Conservation (phyloP, 208 protist genomes). For the Polymyxa betae region DNA sequence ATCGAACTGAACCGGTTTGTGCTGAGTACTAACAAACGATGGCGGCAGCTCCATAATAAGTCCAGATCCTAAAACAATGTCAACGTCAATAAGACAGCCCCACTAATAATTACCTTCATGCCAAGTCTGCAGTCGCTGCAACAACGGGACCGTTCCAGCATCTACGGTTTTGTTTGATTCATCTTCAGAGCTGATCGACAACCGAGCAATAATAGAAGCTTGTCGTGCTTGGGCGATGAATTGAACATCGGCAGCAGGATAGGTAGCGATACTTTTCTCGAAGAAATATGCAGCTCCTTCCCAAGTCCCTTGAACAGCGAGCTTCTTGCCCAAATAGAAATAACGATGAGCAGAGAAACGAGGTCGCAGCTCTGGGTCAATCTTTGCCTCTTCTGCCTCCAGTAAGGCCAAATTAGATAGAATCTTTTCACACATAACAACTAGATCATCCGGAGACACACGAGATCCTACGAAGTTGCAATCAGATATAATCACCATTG, state of each 20-base stretch:
- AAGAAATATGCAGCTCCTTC: background rate
- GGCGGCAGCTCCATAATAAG: background rate
- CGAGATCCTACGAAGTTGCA: background rate
- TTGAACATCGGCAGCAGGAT: background rate
- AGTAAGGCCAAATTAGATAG: background rate
- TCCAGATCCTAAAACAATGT: background rate
- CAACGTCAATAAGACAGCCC: background rate
- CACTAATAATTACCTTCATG: background rate
- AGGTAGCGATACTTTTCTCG: background rate
- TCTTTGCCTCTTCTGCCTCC: background rate
- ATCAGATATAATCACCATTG: background rate
- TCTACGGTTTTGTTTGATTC: background rate
- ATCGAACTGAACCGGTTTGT: constrained; percentile 39
- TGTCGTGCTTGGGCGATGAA: background rate
- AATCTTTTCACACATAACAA: constrained; percentile 26
- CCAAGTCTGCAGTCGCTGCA: background rate
- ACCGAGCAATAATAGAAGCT: background rate
- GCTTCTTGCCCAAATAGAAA: background rate
- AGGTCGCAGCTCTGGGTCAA: background rate
- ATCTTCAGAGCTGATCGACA: background rate
- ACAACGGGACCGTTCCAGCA: background rate
- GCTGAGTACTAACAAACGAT: background rate
- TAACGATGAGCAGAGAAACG: background rate
- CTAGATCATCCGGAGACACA: background rate
- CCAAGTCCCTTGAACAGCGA: background rate